Base-by-base conservation (phyloP, 306 rosid species). In the Rosa multiflora region DNA sequence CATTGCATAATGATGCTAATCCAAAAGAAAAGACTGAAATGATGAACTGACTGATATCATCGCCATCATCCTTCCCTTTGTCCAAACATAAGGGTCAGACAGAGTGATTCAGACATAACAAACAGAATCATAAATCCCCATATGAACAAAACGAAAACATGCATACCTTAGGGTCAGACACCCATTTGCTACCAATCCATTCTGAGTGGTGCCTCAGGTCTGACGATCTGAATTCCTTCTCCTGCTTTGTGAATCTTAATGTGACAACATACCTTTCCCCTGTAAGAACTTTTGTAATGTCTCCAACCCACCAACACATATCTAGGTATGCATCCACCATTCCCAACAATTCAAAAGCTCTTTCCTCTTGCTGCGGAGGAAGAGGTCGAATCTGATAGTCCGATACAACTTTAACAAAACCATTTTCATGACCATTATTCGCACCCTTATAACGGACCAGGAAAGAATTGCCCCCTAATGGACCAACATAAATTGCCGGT, bases 261-360 rank as follows among this genome's bases (percentile, higher is more conserved):
- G 8, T 59, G 62, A 79, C 71, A 15, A 2, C 10, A 6, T 46
- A 79, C 70, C 23, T 70, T n/a, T 32, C 37, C 49, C 23, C 70
- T 9, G 14, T 10, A 70, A 56, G 61, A 44, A 59, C 61, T 46
- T 26, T n/a, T 3, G 63, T 47, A 79, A 71, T 46, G 12, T 29
- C 62, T 32, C 82, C 82, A 15, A 70, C 82, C 59, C 71, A 79
- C 82, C 82, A 79, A 32, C 82, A 10, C 46, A 44, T 18, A 20
- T 29, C 72, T 59, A 46, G 23, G 47, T 56, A 59, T 44, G 72
- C 77, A 47, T 79, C 76, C 59, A 79, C 82, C 39, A 11, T 59
- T 44, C 21, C 39, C 68, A 32, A 3, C 58, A 71, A 32, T 37
- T 7, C 52, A 32, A 71, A 46, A 29, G 11, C 46, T 18, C 10